Conservation (phyloP, 2,329 filamentous ascomycete genomes). For the Exophiala spinifera region DNA sequence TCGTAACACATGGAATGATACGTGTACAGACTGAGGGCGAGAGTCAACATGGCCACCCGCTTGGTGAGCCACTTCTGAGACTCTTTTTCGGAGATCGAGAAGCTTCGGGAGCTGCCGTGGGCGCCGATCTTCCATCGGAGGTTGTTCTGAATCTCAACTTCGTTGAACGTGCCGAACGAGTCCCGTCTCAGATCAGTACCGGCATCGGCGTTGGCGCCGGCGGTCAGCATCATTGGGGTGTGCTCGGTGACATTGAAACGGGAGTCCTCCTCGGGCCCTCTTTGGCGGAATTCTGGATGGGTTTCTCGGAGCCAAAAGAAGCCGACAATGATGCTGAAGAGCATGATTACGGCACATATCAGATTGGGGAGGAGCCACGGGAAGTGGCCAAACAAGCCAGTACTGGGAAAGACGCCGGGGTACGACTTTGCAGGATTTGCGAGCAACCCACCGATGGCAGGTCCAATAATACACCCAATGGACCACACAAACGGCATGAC, state of each 20-base stretch:
- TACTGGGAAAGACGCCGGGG: constrained; percentile 63
- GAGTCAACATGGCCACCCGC: constrained; percentile 69
- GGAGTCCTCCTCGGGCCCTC: constrained; percentile 37
- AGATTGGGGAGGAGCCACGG: constrained; percentile 90
- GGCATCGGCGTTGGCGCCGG: constrained; percentile 69
- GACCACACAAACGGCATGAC: constrained; percentile 95
- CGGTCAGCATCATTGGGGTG: constrained; percentile 72
- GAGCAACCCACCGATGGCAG: constrained; percentile 82
- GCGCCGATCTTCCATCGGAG: constrained; percentile 52
- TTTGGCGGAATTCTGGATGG: constrained; percentile 76
- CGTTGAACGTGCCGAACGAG: constrained; percentile 71
- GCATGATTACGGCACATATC: constrained; percentile 71
- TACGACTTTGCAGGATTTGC: constrained; percentile 74
- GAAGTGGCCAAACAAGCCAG: constrained; percentile 69
- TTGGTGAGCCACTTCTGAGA: constrained; percentile 54
- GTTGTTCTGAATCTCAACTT: constrained; percentile 53
- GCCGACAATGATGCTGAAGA: constrained; percentile 76
- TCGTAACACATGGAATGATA: constrained; percentile 93
- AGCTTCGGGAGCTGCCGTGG: constrained; percentile 42
- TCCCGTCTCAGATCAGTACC: constrained; percentile 72
- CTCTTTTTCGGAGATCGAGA: constrained; percentile 39
- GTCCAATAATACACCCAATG: constrained; percentile 83
- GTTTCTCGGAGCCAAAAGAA: constrained; percentile 83
- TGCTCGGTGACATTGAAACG: constrained; percentile 45
- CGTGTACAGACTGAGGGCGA: constrained; percentile 85